Evolutionary conservation across 495 filamentous ascomycete genomes (phyloP), one percentile per base, ranked within the genome.

Genomic region (Daldinia childiae): DNA sequence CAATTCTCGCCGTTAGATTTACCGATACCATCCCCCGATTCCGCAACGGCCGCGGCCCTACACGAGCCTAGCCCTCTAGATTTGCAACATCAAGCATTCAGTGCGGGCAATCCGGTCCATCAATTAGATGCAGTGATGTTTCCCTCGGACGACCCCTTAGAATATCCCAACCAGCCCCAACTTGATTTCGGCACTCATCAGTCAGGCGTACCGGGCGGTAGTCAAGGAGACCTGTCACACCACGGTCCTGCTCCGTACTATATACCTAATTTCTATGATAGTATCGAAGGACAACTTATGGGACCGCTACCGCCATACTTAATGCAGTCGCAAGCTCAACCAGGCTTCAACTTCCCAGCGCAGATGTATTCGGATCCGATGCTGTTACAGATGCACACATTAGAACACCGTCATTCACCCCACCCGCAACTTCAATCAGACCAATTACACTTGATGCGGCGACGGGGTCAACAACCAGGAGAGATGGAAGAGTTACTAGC

Each of bases 91-190:
- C 62, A 74, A 21, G 58, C 74, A 24, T 72, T 76, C 66, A 72
- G 79, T 57, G 68, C 79, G 51, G 77, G 77, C 50, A 84, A 85
- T 74, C 79, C 83, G 43, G 64, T 96, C 21, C 86, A 91, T 14
- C 92, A 95, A 76, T 84, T 97, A 17, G 90, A 90, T 78, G 87
- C 91, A 11, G 90, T 97, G 79, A 97, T 98, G 93, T 98, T 98
- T 70, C 91, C 94, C 1, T 93, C 94, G 0, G 86, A 88, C 26
- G 94, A 98, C 75, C 93, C 94, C 0, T 95, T 97, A 65, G 93
- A 90, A 0, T 98, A 97, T 78, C 92, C 94, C 4, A 92, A 90
- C 72, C 93, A 94, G 74, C 92, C 93, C 1, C 87, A 94, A 81
- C 90, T 84, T 67, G 84, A 86, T 64, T 83, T 83, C 32, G 80